Conservation (phyloP, 768 basidiomycete genomes). For the Phylloporus rhodoxanthus region DNA sequence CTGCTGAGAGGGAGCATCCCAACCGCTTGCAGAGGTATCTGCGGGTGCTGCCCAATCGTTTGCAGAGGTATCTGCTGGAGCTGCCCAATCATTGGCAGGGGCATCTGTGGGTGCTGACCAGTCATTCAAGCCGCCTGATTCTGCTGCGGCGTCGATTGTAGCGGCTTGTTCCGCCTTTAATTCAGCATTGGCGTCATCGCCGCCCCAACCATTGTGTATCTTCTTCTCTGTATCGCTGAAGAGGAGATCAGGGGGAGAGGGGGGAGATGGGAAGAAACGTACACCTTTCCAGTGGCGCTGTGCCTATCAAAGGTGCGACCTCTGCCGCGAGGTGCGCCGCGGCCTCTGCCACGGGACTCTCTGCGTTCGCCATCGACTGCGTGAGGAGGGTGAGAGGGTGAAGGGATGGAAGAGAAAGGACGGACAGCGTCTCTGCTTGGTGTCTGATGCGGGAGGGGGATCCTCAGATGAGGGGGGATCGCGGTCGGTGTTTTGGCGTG, state of each 20-base stretch:
- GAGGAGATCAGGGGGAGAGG: slow-evolving; percentile 9
- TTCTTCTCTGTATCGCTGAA: slow-evolving; percentile 90
- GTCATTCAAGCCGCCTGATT: slow-evolving; percentile 31
- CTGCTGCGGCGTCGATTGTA: slow-evolving; percentile 59
- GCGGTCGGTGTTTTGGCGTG: slow-evolving; percentile 34
- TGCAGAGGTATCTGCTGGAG: slow-evolving; percentile 10
- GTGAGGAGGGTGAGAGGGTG: slow-evolving; percentile 5
- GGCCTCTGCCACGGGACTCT: slow-evolving; percentile 43
- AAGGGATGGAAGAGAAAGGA: not conserved
- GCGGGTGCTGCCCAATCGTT: slow-evolving; percentile 28
- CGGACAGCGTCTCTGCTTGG: slow-evolving; percentile 29
- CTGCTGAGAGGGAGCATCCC: slow-evolving; percentile 33
- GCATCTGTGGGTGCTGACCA: slow-evolving; percentile 31
- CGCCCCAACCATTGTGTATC: slow-evolving; percentile 92
- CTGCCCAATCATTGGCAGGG: slow-evolving; percentile 25
- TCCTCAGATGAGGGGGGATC: slow-evolving; percentile 39
- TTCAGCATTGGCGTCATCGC: slow-evolving; percentile 81
- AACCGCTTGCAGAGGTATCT: slow-evolving; percentile 23
- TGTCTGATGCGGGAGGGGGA: slow-evolving; percentile 20
- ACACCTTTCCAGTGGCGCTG: slow-evolving; percentile 81
- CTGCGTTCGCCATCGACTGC: slow-evolving; percentile 40
- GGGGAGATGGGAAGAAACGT: slow-evolving; percentile 26
- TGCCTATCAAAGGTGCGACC: slow-evolving; percentile 82
- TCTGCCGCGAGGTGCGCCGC: slow-evolving; percentile 45
- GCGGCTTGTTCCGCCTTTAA: slow-evolving; percentile 77